A percentile compares a stretch with the other conserved stretches of the same genome.
These are phyloP conservation scores for Starmerella kuoi DNA, from an alignment of 805 yeast species.

Conservation along the genomic window DNA sequence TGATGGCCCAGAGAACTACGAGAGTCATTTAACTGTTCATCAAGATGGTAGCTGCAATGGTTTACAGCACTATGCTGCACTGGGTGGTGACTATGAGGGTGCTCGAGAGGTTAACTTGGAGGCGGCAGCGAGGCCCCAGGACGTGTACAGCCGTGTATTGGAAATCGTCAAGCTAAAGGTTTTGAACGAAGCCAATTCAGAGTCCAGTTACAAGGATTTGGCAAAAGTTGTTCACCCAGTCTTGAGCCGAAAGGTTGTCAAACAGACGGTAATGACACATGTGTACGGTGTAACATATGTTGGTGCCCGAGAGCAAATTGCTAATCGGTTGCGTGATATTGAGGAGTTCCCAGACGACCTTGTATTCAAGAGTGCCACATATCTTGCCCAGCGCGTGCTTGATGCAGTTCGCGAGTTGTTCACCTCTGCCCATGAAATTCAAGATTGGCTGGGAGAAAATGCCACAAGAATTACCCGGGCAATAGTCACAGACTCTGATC, in stretches of 20 bases:
- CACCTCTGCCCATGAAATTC: constrained; percentile 85
- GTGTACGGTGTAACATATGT: constrained; percentile 93
- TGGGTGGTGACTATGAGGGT: constrained; percentile 58
- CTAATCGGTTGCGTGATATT: constrained; percentile 55
- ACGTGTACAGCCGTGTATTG: constrained; percentile 47
- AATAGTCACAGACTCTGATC: constrained; percentile 36
- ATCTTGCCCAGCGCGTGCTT: constrained; percentile 67
- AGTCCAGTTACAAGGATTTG: constrained; percentile 12
- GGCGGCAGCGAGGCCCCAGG: constrained; percentile 47
- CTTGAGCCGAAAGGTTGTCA: constrained; percentile 76
- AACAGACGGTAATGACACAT: constrained; percentile 96
- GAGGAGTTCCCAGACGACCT: constrained; percentile 40
- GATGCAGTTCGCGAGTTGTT: constrained; percentile 74
- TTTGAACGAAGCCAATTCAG: constrained; percentile 33
- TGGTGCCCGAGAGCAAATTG: constrained; percentile 85
- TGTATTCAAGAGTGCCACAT: constrained; percentile 42
- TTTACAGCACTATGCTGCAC: constrained; percentile 56
- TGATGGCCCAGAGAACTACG: constrained; percentile 38
- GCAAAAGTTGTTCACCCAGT: constrained; percentile 43
- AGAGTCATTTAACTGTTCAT: constrained; percentile 46
- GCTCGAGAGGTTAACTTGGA: constrained; percentile 49
- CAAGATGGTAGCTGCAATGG: constrained; percentile 63
- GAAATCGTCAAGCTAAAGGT: constrained; percentile 37
- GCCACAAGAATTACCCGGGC: constrained; percentile 73
- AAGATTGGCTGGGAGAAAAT: constrained; percentile 87